Percentiles rank a stretch among this genome's conserved stretches.
Evolutionary conservation across 176 grass and related monocot species (phyloP).

Genomic region (Pontederia crassipes): DNA sequence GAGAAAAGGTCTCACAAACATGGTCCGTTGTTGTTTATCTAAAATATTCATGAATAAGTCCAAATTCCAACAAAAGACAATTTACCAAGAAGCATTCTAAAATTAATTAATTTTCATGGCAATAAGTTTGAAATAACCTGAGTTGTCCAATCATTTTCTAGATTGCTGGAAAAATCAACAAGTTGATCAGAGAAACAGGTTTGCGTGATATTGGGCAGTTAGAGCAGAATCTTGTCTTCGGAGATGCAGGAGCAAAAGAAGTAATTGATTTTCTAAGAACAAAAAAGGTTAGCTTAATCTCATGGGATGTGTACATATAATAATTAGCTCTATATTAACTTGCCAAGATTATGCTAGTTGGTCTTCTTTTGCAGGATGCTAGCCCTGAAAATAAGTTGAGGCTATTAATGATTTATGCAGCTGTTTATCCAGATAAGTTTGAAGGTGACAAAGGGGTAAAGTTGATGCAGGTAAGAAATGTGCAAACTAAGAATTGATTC

Average conservation of each 20-base stretch:
- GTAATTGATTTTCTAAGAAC: constrained; percentile 76
- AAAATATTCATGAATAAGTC: no score
- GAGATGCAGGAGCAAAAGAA: constrained; percentile 95
- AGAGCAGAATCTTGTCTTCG: constrained; percentile 96
- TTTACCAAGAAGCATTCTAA: background rate
- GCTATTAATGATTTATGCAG: constrained; percentile 80
- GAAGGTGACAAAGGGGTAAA: constrained; percentile 94
- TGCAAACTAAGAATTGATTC: background rate
- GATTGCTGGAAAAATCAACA: constrained; percentile 96
- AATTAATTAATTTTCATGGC: no score
- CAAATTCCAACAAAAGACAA: no score
- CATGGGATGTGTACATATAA: background rate
- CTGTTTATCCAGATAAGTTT: constrained; percentile 85
- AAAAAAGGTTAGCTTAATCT: constrained; percentile 50
- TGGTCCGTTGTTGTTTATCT: no score
- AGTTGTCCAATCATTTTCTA: constrained; percentile 15
- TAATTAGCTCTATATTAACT: no score
- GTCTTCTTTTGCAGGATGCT: constrained; percentile 44
- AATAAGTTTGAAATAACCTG: no score
- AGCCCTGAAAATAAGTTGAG: constrained; percentile 95
- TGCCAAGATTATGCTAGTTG: constrained; percentile 15
- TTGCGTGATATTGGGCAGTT: constrained; percentile 73
- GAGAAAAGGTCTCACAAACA: no score
- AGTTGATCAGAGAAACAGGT: constrained; percentile 50
- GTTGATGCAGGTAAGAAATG: constrained; percentile 63